Evolutionary conservation across 495 filamentous ascomycete species (phyloP).

Genomic region (Viridothelium virens): DNA sequence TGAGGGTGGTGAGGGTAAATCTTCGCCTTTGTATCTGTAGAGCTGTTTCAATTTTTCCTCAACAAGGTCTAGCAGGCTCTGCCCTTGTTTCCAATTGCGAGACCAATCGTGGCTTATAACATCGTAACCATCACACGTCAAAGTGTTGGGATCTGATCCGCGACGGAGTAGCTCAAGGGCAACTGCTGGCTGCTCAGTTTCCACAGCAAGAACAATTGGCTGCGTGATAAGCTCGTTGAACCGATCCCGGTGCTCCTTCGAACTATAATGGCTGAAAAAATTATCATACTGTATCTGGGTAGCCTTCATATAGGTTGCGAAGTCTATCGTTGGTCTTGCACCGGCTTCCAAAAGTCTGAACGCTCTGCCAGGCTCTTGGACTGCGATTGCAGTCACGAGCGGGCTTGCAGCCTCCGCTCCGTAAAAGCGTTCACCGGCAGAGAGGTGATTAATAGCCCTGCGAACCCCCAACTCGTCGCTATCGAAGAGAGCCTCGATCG

Average conservation of each 20-base stretch:
- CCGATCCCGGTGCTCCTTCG: slow-evolving; percentile 37
- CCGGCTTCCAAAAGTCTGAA: slow-evolving; percentile 42
- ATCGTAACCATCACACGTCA: slow-evolving; percentile 35
- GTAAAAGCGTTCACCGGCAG: slow-evolving; percentile 24
- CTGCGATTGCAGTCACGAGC: slow-evolving; percentile 42
- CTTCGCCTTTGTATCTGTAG: slow-evolving; percentile 36
- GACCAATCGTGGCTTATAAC: slow-evolving; percentile 26
- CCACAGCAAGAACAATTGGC: slow-evolving; percentile 52
- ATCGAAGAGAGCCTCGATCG: slow-evolving; percentile 52
- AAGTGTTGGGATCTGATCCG: slow-evolving; percentile 51
- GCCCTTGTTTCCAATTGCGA: slow-evolving; percentile 24
- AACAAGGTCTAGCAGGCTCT: slow-evolving; percentile 51
- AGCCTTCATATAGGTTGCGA: slow-evolving; percentile 40
- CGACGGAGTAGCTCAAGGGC: slow-evolving; percentile 50
- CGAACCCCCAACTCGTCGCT: slow-evolving; percentile 53
- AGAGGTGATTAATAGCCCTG: slow-evolving; percentile 56
- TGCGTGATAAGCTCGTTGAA: slow-evolving; percentile 43
- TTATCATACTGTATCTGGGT: slow-evolving; percentile 23
- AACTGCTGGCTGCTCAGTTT: slow-evolving; percentile 41
- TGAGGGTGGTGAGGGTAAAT: slow-evolving; percentile 20
- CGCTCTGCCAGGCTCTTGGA: slow-evolving; percentile 32
- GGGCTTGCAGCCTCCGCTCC: slow-evolving; percentile 29
- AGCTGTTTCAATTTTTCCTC: slow-evolving; percentile 42
- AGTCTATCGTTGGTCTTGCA: slow-evolving; percentile 35
- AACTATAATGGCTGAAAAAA: slow-evolving; percentile 14